Evolutionary conservation across 495 filamentous ascomycete species (phyloP).

Genomic region (Cryomyces minteri): DNA sequence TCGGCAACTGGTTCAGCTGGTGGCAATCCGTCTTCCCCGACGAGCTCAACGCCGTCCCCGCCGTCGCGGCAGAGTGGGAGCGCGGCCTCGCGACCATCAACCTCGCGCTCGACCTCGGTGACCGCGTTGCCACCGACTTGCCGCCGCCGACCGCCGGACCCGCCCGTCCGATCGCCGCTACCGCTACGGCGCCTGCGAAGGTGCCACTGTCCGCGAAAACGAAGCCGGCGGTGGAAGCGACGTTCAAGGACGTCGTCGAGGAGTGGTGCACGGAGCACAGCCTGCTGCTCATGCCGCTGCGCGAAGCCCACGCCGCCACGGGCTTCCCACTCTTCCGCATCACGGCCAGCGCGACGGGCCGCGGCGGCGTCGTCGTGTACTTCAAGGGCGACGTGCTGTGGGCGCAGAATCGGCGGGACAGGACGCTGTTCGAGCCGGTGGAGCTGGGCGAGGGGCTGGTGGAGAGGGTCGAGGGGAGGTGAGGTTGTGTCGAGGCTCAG

Average conservation of each 20-base stretch:
- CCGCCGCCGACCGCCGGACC: slow-evolving; percentile 32
- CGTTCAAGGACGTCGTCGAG: slow-evolving; percentile 73
- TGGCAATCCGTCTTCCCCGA: slow-evolving; percentile 49
- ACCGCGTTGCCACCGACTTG: slow-evolving; percentile 40
- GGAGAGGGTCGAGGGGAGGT: slow-evolving; percentile 19
- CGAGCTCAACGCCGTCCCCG: slow-evolving; percentile 39
- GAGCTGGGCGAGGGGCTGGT: slow-evolving; percentile 31
- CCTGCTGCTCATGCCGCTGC: slow-evolving; percentile 65
- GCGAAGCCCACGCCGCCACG: slow-evolving; percentile 61
- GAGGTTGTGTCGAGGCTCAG: not conserved
- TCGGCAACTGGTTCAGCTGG: slow-evolving; percentile 79
- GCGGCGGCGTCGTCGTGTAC: slow-evolving; percentile 64
- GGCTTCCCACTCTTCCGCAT: slow-evolving; percentile 74
- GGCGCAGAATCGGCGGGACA: slow-evolving; percentile 41
- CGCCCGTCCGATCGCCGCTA: slow-evolving; percentile 10
- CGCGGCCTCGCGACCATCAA: slow-evolving; percentile 67
- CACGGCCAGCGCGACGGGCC: slow-evolving; percentile 71
- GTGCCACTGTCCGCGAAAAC: slow-evolving; percentile 1
- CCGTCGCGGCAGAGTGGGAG: slow-evolving; percentile 56
- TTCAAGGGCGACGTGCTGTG: slow-evolving; percentile 65
- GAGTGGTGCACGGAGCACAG: slow-evolving; percentile 74
- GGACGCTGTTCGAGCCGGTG: slow-evolving; percentile 45
- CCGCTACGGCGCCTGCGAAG: slow-evolving; percentile 10
- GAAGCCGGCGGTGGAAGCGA: slow-evolving; percentile 23
- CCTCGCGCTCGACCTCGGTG: slow-evolving; percentile 57